Evolutionary conservation across 1,284 basidiomycete species (phyloP), one percentile per base, ranked within the genome.

Genomic region (Mycosarcoma mackinlayi): DNA sequence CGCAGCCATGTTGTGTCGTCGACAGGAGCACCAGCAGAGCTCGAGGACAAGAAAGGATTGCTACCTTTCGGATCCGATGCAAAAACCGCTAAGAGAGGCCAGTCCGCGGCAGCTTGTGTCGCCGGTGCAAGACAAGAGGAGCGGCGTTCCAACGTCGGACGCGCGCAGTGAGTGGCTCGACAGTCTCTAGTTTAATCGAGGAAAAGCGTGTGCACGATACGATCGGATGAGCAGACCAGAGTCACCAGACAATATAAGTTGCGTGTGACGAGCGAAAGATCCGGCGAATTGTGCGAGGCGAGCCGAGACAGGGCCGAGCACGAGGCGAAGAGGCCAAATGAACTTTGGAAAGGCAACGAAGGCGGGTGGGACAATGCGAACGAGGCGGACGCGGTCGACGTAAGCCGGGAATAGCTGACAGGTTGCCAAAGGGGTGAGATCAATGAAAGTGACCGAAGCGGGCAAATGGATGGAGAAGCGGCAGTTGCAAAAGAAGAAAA

Each of bases 1-100:
- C 14, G 69, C 69, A 18, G 69, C 69, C 69, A 72, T 72, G 42
- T 11, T 49, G 50, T 6, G 10, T 10, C 8, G 2, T 9, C 7
- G 47, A 13, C 7, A 45, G 6, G 38, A n/a, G n/a, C n/a, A 21
- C 31, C 21, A 23, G 30, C 8, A 5, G 31, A 14, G 40, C 44
- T 33, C 25, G 31, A 48, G 46, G 49, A 48, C 49, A 44, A 23
- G 18, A 28, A 23, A 7, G 21, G 45, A 21, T 30, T 53, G 44
- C 9, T 47, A 14, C 27, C 23, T 13, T 27, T 41, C 24, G 23
- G 23, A n/a, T n/a, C n/a, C n/a, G 38, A 39, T 39, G 19, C 18
- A 39, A n/a, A n/a, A n/a, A n/a, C n/a, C n/a, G n/a, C n/a, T n/a
- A n/a, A n/a, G n/a, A 3, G 6, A 14, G 19, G 19, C 8, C 37